These are phyloP conservation scores for Rhizophora apiculata DNA, from an alignment of 345 rosid species.

Conservation along the genomic window DNA sequence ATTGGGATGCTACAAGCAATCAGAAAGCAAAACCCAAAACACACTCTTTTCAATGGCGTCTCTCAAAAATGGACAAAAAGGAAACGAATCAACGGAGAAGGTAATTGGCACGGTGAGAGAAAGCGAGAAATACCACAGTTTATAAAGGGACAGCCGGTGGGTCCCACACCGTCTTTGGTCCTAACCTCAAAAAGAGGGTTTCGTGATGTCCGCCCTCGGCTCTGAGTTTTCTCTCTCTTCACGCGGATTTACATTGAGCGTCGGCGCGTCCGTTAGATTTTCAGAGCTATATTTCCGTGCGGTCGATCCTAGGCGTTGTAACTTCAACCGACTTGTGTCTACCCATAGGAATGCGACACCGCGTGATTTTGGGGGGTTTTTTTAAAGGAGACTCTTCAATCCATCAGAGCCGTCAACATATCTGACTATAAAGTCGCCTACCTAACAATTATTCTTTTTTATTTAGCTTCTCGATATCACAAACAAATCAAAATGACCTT, in stretches of 20 bases:
- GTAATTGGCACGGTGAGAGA: background rate
- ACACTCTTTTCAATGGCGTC: background rate
- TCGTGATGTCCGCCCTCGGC: conserved; percentile 40
- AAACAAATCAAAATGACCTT: too few relatives aligned
- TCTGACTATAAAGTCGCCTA: too few relatives aligned
- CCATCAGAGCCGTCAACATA: too few relatives aligned
- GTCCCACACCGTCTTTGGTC: conserved; percentile 14
- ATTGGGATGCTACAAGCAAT: background rate
- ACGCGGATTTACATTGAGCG: conserved; percentile 13
- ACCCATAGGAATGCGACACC: too few relatives aligned
- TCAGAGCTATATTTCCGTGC: background rate
- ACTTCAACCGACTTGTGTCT: background rate
- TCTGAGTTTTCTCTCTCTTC: background rate
- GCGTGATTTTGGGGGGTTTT: too few relatives aligned
- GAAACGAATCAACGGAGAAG: too few relatives aligned
- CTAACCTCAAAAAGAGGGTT: conserved; percentile 14
- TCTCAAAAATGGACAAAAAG: background rate
- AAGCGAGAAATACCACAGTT: background rate
- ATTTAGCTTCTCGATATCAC: too few relatives aligned
- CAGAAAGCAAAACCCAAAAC: background rate
- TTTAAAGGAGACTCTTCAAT: too few relatives aligned
- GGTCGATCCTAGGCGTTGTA: too few relatives aligned
- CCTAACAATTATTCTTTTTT: too few relatives aligned
- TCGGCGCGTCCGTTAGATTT: background rate
- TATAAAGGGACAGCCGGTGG: conserved; percentile 16